Evolutionary conservation across 108 stramenopile genomes (phyloP).

Genomic region (Stephanodiscus triporus): DNA sequence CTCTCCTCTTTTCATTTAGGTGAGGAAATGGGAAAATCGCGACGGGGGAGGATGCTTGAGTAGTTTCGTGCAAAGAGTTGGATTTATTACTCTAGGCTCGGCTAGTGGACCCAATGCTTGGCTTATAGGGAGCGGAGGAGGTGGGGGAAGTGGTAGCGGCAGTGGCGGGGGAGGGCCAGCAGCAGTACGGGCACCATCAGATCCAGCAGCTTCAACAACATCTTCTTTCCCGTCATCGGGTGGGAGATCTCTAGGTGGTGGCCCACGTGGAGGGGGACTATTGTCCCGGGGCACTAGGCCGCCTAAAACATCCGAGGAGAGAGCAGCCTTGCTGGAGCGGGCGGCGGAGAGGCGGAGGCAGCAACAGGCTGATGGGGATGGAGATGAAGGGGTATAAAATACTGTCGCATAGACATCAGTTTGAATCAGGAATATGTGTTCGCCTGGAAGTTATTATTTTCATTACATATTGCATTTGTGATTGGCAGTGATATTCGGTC

Average conservation of each 20-base stretch:
- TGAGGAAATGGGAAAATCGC: conserved; percentile 48
- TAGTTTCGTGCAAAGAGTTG: conserved; percentile 38
- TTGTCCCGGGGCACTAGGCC: conserved; percentile 42
- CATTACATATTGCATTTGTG: not conserved
- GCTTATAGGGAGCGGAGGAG: conserved; percentile 36
- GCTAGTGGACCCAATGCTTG: conserved; percentile 55
- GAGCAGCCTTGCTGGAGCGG: conserved; percentile 51
- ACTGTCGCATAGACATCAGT: not conserved
- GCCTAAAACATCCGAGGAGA: conserved; percentile 54
- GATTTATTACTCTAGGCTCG: conserved; percentile 36
- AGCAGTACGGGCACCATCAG: conserved; percentile 27
- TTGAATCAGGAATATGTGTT: no score
- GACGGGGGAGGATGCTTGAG: conserved; percentile 47
- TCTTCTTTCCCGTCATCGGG: conserved; percentile 43
- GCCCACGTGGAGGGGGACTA: conserved; percentile 32
- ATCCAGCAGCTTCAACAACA: conserved; percentile 32
- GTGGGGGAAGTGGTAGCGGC: conserved; percentile 14
- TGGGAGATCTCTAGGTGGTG: conserved; percentile 48
- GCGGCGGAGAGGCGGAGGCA: conserved; percentile 54
- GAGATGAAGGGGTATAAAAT: conserved; percentile 37
- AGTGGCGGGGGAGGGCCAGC: conserved; percentile 33
- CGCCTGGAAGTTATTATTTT: no score
- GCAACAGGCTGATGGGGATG: conserved; percentile 34
- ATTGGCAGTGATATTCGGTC: not conserved
- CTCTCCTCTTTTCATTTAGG: conserved; percentile 9